phyloP scores from a whole-genome alignment of 306 rosid species.

The Rosa chinensis region DNA sequence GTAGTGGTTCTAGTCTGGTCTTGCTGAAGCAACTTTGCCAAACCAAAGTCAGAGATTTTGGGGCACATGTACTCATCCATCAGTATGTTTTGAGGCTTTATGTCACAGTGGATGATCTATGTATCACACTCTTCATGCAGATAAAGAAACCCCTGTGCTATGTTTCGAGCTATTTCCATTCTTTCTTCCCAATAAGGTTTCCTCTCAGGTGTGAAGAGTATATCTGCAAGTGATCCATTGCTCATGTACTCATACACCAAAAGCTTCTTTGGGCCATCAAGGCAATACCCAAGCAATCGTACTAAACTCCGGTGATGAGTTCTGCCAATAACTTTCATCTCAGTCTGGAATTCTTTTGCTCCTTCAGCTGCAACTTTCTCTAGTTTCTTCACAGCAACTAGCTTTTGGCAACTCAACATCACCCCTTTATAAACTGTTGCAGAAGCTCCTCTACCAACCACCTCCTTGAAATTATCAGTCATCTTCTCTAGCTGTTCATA shows the following conservation, averaged over 20 bases:
- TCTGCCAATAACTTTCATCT: constrained; percentile 28
- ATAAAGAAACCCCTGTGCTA: constrained; percentile 32
- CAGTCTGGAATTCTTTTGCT: constrained; percentile 26
- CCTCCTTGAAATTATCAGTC: constrained; percentile 30
- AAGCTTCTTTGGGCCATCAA: constrained; percentile 20
- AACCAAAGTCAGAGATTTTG: constrained; percentile 27
- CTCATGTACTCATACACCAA: constrained; percentile 30
- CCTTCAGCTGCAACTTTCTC: constrained; percentile 20
- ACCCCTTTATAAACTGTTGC: constrained; percentile 30
- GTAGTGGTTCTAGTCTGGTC: constrained; percentile 34
- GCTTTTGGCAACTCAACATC: background rate
- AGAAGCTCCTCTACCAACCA: constrained; percentile 27
- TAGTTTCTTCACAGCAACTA: constrained; percentile 27
- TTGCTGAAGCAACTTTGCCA: constrained; percentile 29
- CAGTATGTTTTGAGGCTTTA: constrained; percentile 40
- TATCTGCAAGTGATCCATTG: constrained; percentile 33
- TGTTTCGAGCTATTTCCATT: constrained; percentile 14
- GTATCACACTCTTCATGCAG: constrained; percentile 33
- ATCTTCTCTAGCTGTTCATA: constrained; percentile 24
- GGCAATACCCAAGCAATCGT: constrained; percentile 22
- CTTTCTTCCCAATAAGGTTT: constrained; percentile 26
- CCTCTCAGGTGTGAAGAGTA: constrained; percentile 15
- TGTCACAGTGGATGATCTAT: constrained; percentile 35
- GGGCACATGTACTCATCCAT: constrained; percentile 23
- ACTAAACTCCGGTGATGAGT: constrained; percentile 34